Evolutionary conservation across 73 alveolate genomes (phyloP), one percentile per base, ranked within the genome.

Genomic region (Blepharisma stoltei): DNA sequence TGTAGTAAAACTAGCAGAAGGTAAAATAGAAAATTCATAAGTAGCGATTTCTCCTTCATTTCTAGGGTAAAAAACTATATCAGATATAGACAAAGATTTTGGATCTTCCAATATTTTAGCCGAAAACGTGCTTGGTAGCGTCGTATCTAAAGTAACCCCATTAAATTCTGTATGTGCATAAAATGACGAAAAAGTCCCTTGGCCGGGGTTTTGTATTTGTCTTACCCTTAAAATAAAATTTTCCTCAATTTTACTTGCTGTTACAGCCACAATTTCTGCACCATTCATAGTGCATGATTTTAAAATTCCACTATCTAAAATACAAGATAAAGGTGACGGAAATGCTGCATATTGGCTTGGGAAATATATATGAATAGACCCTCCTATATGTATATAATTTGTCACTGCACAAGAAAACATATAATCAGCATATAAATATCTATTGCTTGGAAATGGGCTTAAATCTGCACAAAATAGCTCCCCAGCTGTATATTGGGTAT

Each of bases 31-130:
- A 66, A 82, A 82, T 9, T 41, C 14, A 43, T 82, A 82, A 7
- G 49, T 44, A 6, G 89, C 79, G 7, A 37, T 49, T n/a, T 71
- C 73, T 7, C 81, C 89, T 77, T 54, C 6, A 76, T 82, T 82
- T 82, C 68, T n/a, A 25, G 89, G 89, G 6, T 45, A 5, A 65
- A 76, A 82, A 20, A 20, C 27, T n/a, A 77, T 53, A 21, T 32
- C 50, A 49, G 71, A 44, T 14, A 82, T 50, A 25, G 54, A 49
- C 27, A 82, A 21, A 6, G 76, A 32, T 4, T 54, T 37, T 43
- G 86, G 80, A n/a, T 52, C 18, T 52, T 3, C 41, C 41, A 32
- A 0, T 32, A 32, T 32, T 32, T 32, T 32, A 32, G 41, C 41
- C 3, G 41, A 32, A 32, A 32, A 78, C 45, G 54, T 9, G 73